Evolutionary conservation across 805 yeast species (phyloP), one percentile per base, ranked within the genome.

Genomic region (Lachancea nothofagi): DNA sequence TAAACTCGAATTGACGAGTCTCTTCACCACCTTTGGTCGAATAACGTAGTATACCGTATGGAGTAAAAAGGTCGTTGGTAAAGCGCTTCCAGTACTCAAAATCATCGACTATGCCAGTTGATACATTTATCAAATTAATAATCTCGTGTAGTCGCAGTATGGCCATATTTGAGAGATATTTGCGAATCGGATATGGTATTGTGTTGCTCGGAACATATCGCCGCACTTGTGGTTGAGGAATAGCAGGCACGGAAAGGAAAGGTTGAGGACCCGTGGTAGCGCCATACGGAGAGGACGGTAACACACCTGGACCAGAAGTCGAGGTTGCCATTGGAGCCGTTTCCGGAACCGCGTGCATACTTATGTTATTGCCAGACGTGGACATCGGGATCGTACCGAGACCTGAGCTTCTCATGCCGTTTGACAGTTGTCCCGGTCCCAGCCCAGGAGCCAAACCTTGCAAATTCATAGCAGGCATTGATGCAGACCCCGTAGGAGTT

Each of bases 1-100:
- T 74, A 17, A 87, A 71, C 43, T 79, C 89, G 57, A 78, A 84
- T 47, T 72, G 80, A 42, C 77, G 61, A 7, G 67, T 62, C 29
- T 72, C 80, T 20, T 62, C 61, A 9, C 66, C 68, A 33, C 66
- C 62, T 42, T 70, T 69, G 28, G 76, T 65, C 1, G 71, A 59
- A 43, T 77, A 67, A 12, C 75, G 61, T 24, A 77, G 49, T 5
- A 66, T 57, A 1, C 80, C 79, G 33, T 59, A 57, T 7, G 75
- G 79, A 29, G 75, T 63, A 53, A 78, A 80, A 45, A 68, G 71
- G 29, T 77, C 80, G 4, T 59, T 58, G 8, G 72, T 64, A 13
- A 75, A 60, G 40, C 61, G 63, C 42, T 68, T 62, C 80, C 83
- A 75, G 52, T 70, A 75, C 3, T 64, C 61, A 24, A 74, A 53